A percentile compares a stretch with the other conserved stretches of the same genome.
Conservation (phyloP, 495 filamentous ascomycete species). For the Neurospora tetrasperma region DNA sequence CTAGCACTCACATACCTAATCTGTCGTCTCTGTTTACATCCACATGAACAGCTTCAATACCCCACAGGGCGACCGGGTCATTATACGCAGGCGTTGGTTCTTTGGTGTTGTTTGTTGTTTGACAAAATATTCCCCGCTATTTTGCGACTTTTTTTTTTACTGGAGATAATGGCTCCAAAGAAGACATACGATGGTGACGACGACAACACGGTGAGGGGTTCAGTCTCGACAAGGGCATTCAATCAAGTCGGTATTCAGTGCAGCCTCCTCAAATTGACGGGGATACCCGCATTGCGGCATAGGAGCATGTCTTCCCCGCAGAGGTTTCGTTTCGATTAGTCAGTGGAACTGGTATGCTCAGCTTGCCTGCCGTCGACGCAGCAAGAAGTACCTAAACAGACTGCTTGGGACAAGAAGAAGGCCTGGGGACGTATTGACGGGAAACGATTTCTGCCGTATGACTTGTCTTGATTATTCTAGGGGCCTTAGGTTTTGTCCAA, state of each 20-base stretch:
- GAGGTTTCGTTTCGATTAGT: background rate
- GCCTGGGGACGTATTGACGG: background rate
- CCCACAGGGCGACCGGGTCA: constrained; percentile 15
- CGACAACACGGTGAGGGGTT: constrained; percentile 1
- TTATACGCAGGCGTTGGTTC: constrained; percentile 29
- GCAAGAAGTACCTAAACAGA: background rate
- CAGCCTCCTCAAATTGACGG: background rate
- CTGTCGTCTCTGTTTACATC: constrained; percentile 11
- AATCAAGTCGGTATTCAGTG: background rate
- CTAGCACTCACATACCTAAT: constrained; percentile 1
- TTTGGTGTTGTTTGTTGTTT: constrained; percentile 25
- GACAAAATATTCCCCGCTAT: constrained; percentile 28
- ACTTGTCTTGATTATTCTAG: background rate
- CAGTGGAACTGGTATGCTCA: background rate
- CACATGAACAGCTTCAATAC: constrained; percentile 10
- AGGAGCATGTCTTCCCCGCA: background rate
- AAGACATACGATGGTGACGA: constrained; percentile 18
- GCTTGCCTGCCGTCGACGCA: background rate
- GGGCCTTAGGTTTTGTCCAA: background rate
- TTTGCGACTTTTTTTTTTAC: constrained; percentile 15
- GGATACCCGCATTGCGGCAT: background rate
- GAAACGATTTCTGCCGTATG: background rate
- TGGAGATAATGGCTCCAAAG: constrained; percentile 20
- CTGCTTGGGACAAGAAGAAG: background rate
- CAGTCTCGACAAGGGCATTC: background rate